A percentile compares a stretch with the other conserved stretches of the same genome.
Conservation (phyloP, 768 basidiomycete genomes). For the Trametes coccinea region DNA sequence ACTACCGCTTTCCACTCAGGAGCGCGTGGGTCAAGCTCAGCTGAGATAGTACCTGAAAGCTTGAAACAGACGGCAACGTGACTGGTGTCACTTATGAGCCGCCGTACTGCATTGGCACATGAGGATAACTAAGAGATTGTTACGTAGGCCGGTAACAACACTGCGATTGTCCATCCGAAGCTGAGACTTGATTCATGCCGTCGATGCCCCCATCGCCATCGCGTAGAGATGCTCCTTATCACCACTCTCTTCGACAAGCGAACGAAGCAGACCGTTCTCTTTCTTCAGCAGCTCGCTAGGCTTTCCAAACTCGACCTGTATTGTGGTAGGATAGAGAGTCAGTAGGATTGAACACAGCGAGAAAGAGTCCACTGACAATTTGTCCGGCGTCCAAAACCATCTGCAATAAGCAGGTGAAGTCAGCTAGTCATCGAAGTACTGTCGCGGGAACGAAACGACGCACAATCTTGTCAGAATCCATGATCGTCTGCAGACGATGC, state of each 20-base stretch:
- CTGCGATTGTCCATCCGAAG: no score
- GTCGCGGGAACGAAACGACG: not conserved
- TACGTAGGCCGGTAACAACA: no score
- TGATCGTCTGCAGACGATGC: conserved; percentile 54
- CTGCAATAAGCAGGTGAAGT: conserved; percentile 22
- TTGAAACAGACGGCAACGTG: no score
- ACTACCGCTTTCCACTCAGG: no score
- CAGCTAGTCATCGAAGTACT: not conserved
- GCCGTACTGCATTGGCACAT: no score
- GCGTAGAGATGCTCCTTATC: conserved; percentile 49
- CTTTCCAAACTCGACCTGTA: conserved; percentile 49
- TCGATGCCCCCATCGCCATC: conserved; percentile 32
- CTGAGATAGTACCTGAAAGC: no score
- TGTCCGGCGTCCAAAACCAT: conserved; percentile 45
- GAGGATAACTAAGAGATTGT: no score
- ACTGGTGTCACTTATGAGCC: no score
- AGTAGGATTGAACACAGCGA: not conserved
- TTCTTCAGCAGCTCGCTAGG: conserved; percentile 52
- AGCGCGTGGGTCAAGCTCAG: no score
- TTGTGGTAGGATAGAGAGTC: not conserved
- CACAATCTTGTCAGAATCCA: conserved; percentile 59
- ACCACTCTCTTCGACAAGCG: conserved; percentile 57
- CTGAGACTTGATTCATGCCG: not conserved
- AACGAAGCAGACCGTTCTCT: conserved; percentile 47
- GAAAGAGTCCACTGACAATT: conserved; percentile 34